Evolutionary conservation across 768 basidiomycete genomes (phyloP), one percentile per base, ranked within the genome.

Genomic region (Hericium rajendrae): DNA sequence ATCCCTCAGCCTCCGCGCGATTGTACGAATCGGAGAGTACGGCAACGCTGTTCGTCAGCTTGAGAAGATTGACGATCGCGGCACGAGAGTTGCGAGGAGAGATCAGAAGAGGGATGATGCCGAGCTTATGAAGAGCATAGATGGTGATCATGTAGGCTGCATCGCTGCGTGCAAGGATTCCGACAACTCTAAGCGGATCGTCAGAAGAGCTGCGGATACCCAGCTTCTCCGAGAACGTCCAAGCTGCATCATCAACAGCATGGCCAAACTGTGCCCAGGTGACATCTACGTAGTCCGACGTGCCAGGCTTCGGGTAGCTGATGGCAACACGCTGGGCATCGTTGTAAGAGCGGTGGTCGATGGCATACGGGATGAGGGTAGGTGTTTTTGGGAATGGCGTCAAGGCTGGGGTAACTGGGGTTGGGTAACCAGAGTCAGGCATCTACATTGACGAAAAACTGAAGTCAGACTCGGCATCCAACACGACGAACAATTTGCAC

Each of bases 71-170:
- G 37, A 53, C 56, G 20, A 57, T 32, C 3, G 56, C 56, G 5
- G 49, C 56, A n/a, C 50, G 49, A 6, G 56, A 52, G 18, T 57
- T 57, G 39, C 56, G 56, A 12, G 56, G 48, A 15, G 56, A 57
- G 11, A 57, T 53, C 24, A 53, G 51, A 11, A 57, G 49, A 15
- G 55, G 55, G 37, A 56, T 41, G 18, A 43, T 24, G 22, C 55
- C 55, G 46, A 43, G 15, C 26, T 56, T 56, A 48, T 56, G 55
- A 16, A 56, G 48, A n/a, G 55, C 55, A 38, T 56, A 56, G 46
- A 56, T 56, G 38, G 55, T 56, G 55, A 56, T 43, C 55, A 56
- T 49, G 22, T 56, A 56, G 24, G 55, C 48, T 8, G 55, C 55
- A 38, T 56, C 55, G 40, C 41, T 48, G 11, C 55, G 18, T 6